These are phyloP conservation scores for Excoecaria cochinchinensis DNA, from an alignment of 345 rosid genomes.

Conservation along the genomic window DNA sequence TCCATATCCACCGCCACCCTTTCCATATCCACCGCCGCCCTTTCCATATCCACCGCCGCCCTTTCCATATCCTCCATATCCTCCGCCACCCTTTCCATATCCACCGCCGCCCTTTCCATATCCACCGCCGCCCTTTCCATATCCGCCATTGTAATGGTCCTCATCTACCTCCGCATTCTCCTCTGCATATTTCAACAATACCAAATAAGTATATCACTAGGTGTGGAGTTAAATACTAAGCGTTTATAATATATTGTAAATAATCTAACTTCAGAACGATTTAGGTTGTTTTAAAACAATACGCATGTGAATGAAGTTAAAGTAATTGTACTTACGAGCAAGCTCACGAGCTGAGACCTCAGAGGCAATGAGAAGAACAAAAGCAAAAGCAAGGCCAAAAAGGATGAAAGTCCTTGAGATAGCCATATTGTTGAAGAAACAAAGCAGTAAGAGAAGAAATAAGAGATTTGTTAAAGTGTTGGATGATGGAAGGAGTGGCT, in stretches of 20 bases:
- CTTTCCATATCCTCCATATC: not conserved
- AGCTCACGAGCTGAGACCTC: conserved; percentile 30
- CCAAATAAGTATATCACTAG: not conserved
- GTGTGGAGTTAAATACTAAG: no score
- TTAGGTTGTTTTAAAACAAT: no score
- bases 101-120: not conserved
- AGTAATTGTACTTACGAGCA: not conserved
- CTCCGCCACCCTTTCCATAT: not conserved
- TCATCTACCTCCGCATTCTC: not conserved
- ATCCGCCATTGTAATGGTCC: not conserved
- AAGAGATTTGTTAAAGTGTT: not conserved
- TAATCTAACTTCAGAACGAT: no score
- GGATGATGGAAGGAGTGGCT: not conserved
- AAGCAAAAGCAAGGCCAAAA: conserved; percentile 19
- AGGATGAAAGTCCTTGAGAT: conserved; percentile 24
- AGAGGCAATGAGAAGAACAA: conserved; percentile 23
- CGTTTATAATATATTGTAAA: no score
- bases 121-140: not conserved
- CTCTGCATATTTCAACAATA: not conserved
- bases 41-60: not conserved
- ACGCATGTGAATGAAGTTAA: not conserved
- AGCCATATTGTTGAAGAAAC: conserved; percentile 12
- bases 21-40: not conserved
- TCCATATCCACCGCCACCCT: not conserved
- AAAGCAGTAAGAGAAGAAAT: no score